Evolutionary conservation across 306 rosid species (phyloP).

Genomic region (Prunus davidiana): DNA sequence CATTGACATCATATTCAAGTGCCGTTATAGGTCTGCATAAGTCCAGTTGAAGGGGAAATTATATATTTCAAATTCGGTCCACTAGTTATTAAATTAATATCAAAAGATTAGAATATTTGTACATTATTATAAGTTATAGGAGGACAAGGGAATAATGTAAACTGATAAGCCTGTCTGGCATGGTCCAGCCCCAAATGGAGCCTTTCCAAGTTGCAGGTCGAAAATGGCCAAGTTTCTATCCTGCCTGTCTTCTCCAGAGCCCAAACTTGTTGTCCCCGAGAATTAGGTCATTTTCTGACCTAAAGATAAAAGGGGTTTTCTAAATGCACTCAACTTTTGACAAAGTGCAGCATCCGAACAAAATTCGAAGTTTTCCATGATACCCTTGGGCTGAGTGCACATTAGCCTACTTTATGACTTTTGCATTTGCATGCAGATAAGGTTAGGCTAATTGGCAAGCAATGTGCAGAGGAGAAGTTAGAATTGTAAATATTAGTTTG

Average conservation of each 20-base stretch:
- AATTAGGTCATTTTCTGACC: not conserved
- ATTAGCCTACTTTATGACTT: too few relatives aligned
- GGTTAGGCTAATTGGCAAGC: too few relatives aligned
- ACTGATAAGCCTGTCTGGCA: conserved; percentile 10
- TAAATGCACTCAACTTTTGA: not conserved
- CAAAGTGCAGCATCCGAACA: not conserved
- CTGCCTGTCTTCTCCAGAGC: not conserved
- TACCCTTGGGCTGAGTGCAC: not conserved
- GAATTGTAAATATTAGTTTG: too few relatives aligned
- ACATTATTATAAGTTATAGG: not conserved
- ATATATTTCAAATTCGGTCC: not conserved
- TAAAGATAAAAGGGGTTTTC: not conserved
- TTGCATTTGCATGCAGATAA: too few relatives aligned
- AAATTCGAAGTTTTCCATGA: not conserved
- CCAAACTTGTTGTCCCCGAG: not conserved
- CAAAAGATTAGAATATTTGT: not conserved
- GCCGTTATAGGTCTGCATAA: not conserved
- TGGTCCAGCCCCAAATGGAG: not conserved
- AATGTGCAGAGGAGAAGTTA: too few relatives aligned
- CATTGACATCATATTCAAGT: conserved; percentile 1
- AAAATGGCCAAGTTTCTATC: not conserved
- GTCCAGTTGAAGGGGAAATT: conserved; percentile 1
- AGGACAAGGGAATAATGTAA: not conserved
- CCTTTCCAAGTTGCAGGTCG: not conserved
- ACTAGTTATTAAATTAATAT: not conserved